Percentiles rank a stretch among this genome's conserved stretches.
phyloP scores from a whole-genome alignment of 805 yeast genomes.

The Geotrichum ghanense region DNA sequence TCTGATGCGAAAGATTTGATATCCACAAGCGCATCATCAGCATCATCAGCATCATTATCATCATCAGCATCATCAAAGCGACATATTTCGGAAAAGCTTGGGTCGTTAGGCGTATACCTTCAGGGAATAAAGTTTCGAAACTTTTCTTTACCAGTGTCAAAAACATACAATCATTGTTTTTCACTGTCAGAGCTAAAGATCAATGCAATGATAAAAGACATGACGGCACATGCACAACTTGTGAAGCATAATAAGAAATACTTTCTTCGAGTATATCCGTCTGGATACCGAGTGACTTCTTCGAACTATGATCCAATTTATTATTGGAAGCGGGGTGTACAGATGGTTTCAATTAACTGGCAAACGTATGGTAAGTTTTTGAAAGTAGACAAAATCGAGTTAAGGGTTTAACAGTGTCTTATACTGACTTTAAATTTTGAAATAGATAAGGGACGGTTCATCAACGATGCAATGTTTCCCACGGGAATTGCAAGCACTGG shows the following conservation, averaged over 20 bases:
- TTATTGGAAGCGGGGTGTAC: conserved; percentile 81
- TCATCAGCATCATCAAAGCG: conserved; percentile 13
- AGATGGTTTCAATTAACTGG: conserved; percentile 96
- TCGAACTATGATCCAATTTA: conserved; percentile 69
- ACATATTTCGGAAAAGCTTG: conserved; percentile 29
- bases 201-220: conserved; percentile 44
- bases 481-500: conserved; percentile 46
- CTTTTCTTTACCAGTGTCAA: conserved; percentile 78
- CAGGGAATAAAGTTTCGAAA: conserved; percentile 71
- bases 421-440: background rate
- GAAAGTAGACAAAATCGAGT: background rate
- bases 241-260: conserved; percentile 67
- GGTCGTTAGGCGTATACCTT: conserved; percentile 57
- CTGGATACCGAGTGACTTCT: conserved; percentile 63
- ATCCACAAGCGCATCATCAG: too few species aligned
- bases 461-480: conserved; percentile 72
- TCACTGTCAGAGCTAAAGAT: conserved; percentile 72
- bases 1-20: too few species aligned
- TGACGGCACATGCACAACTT: conserved; percentile 37
- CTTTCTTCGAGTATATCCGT: conserved; percentile 81
- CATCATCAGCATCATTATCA: too few species aligned
- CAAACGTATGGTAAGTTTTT: conserved; percentile 45
- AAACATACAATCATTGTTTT: conserved; percentile 69
- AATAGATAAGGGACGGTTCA: conserved; percentile 77
- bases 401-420: too few species aligned